phyloP scores from a whole-genome alignment of 169 alveolate species.

The Eimeria brunetti region DNA sequence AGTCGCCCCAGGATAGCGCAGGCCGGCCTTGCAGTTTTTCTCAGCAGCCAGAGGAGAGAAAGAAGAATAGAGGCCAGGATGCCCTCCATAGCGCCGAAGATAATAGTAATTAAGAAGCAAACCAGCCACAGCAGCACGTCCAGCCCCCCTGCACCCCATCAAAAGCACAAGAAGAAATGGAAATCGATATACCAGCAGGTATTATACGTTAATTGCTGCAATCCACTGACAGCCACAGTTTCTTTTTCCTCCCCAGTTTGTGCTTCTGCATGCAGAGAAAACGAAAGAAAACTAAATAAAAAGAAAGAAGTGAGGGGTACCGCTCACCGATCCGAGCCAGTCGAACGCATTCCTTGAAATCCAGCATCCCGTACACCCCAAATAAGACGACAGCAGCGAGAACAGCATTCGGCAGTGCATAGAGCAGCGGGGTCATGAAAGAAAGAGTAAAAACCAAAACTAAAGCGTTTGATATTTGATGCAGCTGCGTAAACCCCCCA shows the following conservation, averaged over 20 bases:
- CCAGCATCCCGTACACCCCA: slow-evolving; percentile 83
- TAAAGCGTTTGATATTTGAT: slow-evolving; percentile 65
- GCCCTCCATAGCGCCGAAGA: slow-evolving; percentile 83
- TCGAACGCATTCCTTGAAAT: slow-evolving; percentile 63
- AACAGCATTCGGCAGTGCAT: slow-evolving; percentile 72
- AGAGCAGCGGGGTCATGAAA: slow-evolving; percentile 80
- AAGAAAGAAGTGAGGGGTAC: not conserved
- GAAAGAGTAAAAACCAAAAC: slow-evolving; percentile 78
- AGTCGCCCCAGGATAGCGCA: slow-evolving; percentile 78
- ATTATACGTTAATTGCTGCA: not conserved
- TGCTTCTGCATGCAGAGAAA: not conserved
- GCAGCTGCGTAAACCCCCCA: slow-evolving; percentile 76
- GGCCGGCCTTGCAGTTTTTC: slow-evolving; percentile 78
- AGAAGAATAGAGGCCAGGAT: slow-evolving; percentile 81
- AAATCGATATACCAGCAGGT: no score
- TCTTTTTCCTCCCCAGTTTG: not conserved
- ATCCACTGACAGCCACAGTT: not conserved
- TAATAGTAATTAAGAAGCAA: slow-evolving; percentile 72
- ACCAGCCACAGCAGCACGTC: slow-evolving; percentile 83
- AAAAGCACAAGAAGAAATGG: not conserved
- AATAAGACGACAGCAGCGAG: slow-evolving; percentile 82
- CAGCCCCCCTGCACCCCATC: slow-evolving; percentile 59
- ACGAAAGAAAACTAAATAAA: not conserved
- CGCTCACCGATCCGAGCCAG: slow-evolving; percentile 69
- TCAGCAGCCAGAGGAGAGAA: slow-evolving; percentile 83